Base-by-base conservation (phyloP, 129 eudicot genomes). In the Ambrosia artemisiifolia region DNA sequence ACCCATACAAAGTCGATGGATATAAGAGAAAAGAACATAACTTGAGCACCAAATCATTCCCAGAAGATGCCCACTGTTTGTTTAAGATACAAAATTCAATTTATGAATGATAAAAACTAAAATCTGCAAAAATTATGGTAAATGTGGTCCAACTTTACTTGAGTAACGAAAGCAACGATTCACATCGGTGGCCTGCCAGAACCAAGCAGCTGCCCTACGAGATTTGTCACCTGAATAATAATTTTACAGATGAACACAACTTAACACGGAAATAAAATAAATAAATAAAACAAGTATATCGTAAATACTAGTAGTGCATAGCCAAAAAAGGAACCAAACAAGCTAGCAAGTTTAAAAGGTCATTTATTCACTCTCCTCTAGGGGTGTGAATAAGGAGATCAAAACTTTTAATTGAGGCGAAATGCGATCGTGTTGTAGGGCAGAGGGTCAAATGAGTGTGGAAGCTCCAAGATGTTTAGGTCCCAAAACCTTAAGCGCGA, bases 141-240 rank as follows among this genome's bases (percentile, higher is more conserved):
- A 53, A 65, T 65, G 67, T 75, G 64, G 55, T 35, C n/a, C 51
- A 57, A 14, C 14, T 66, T 30, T 66, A 66, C 56, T 67, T 14
- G 65, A 63, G 38, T 49, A 36, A 60, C 30, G 44, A 51, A 35
- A 40, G 19, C 19, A 11, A 62, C 3, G 24, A 18, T 63, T 80
- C 72, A 88, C 88, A 83, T 65, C 6, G 81, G 75, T 36, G 88
- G 87, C 57, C 53, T 72, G 48, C 78, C 77, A 12, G 81, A 28
- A 70, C 80, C 91, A 59, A 88, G 91, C 70, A 85, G 66, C 76
- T 88, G 84, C 7, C 88, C 95, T 36, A 88, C 63, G 28, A 88
- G 80, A 85, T 81, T 85, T 20, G 88, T 88, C 63, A 83, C 85
- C 95, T 88, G 87, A 71, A 77, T 24, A 71, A 74, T 33, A 70